Evolutionary conservation across 352 stramenopile species (phyloP), one percentile per base, ranked within the genome.

Genomic region (Globisporangium cederbergense): DNA sequence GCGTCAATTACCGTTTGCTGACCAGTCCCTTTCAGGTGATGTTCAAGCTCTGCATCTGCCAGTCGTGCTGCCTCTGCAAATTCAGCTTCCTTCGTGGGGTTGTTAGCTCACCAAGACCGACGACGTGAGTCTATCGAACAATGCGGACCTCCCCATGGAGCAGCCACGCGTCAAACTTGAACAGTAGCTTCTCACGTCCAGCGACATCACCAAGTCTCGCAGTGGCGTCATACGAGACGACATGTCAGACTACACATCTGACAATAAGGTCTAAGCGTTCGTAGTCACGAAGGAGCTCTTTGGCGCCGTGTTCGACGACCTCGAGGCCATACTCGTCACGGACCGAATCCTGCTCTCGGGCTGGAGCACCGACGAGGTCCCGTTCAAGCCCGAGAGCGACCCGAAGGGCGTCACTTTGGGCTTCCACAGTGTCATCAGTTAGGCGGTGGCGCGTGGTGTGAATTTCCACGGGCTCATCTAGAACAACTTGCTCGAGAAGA

Each of bases 171-270:
- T 86, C 16, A 65, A 78, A 8, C 67, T 73, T 3, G 62, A 62
- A 78, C 89, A 71, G 42, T 92, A 81, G 83, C 89, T 90, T 59
- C 68, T 92, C 1, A 88, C 79, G 0, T 61, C 81, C 5, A 66
- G 72, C 11, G 83, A 89, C 62, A 81, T 92, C 65, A 68, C 66
- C 10, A 72, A 47, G 0, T 75, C 77, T 9, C 74, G 83, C 22
- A 63, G 72, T 4, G 83, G 79, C 36, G 65, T 78, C 53, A 32
- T 64, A 11, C 72, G 83, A 18, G 53, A 74, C 1, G 72, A 75
- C 28, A 65, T 90, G 14, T 62, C 72, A 2, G 59, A 82, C 16
- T 86, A 72, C 58, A 72, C 79, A 0, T 69, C 60, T 14, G 71
- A 72, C 45, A 89, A 92, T 67, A 58, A 55, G 59, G 77, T 90